Percentiles rank a stretch among this genome's conserved stretches.
Conservation (phyloP, 768 basidiomycete species). For the Myochromella boudieri region DNA sequence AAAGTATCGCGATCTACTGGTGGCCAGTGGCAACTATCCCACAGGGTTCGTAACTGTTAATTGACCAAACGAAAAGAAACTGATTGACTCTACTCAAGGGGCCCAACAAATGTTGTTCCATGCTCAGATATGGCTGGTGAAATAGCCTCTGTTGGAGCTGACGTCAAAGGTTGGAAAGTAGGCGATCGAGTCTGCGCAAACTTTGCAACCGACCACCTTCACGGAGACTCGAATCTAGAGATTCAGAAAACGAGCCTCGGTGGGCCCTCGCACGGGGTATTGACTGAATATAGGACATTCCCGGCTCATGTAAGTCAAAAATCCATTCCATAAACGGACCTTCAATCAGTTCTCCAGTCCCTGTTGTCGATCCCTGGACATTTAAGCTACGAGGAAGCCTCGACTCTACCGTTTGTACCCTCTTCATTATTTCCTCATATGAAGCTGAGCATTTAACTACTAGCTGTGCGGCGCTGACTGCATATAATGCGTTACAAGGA, state of each 20-base stretch:
- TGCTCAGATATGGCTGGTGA: constrained; percentile 60
- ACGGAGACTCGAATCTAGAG: constrained; percentile 38
- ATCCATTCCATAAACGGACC: background rate
- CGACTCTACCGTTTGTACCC: constrained; percentile 53
- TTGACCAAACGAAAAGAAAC: background rate
- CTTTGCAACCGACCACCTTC: constrained; percentile 46
- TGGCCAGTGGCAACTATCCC: constrained; percentile 40
- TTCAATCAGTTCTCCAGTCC: constrained; percentile 28
- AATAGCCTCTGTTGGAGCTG: constrained; percentile 44
- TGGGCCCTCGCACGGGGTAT: constrained; percentile 47
- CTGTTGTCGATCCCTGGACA: constrained; percentile 55
- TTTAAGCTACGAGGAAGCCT: constrained; percentile 62
- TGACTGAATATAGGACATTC: constrained; percentile 56
- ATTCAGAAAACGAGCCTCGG: constrained; percentile 41
- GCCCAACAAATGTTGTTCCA: constrained; percentile 29
- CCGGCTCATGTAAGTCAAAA: constrained; percentile 34
- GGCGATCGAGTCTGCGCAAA: constrained; percentile 62
- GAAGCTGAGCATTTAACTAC: background rate
- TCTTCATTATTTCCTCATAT: background rate
- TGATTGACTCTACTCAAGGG: constrained; percentile 1
- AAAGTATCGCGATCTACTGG: constrained; percentile 50
- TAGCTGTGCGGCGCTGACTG: constrained; percentile 61
- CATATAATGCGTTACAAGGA: constrained; percentile 60
- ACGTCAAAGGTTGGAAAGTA: constrained; percentile 45
- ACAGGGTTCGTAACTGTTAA: constrained; percentile 22